Evolutionary conservation across 441 rosid genomes (phyloP).

Genomic region (Arabidopsis lyrata): DNA sequence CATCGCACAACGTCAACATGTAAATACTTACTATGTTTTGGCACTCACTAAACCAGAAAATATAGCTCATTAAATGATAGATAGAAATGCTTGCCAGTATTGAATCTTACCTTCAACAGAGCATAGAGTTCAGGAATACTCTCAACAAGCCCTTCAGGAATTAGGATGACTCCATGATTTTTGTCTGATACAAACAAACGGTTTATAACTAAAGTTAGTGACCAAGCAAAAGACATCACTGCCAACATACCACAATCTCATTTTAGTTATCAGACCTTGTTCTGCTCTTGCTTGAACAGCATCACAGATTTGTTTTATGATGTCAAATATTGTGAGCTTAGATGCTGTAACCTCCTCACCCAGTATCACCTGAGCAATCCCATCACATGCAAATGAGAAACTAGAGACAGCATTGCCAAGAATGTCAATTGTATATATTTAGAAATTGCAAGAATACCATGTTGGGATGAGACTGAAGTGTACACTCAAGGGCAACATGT

Average conservation of each 20-base stretch:
- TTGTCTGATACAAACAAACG: slow-evolving; percentile 61
- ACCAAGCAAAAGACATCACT: slow-evolving; percentile 25
- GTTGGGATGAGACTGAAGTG: slow-evolving; percentile 98
- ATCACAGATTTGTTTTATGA: slow-evolving; percentile 88
- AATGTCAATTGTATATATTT: background rate
- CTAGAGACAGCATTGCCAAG: slow-evolving; percentile 1
- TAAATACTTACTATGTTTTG: background rate
- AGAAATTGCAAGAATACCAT: slow-evolving; percentile 42
- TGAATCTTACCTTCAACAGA: slow-evolving; percentile 74
- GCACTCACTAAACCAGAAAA: slow-evolving; percentile 1
- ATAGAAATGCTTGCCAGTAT: slow-evolving; percentile 13
- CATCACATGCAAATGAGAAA: slow-evolving; percentile 23
- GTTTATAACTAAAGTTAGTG: slow-evolving; percentile 38
- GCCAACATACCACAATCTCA: slow-evolving; percentile 20
- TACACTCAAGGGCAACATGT: slow-evolving; percentile 99
- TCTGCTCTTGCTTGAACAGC: slow-evolving; percentile 96
- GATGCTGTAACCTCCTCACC: slow-evolving; percentile 99
- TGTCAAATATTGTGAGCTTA: slow-evolving; percentile 93
- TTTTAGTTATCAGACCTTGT: slow-evolving; percentile 57
- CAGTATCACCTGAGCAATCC: slow-evolving; percentile 70
- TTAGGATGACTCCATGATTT: slow-evolving; percentile 91
- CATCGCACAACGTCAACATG: slow-evolving; percentile 30
- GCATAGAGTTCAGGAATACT: slow-evolving; percentile 98
- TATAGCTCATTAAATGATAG: slow-evolving; percentile 12
- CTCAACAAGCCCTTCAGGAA: slow-evolving; percentile 98